Base-by-base conservation (phyloP, 164 flowering plant species). In the Macadamia tetraphylla region DNA sequence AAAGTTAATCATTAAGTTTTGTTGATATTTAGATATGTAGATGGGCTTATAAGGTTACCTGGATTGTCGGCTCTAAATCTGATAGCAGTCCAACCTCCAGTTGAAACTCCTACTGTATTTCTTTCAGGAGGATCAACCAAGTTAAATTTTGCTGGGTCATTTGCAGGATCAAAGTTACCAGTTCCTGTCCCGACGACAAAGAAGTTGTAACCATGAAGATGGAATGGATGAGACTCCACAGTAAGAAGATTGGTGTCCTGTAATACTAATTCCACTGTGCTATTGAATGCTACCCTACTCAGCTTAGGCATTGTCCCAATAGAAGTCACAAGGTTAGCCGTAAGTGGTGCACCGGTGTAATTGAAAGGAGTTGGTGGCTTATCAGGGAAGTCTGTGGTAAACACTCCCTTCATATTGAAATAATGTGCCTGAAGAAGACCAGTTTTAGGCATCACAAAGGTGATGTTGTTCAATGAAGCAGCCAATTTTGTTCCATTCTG, bases 151-250 rank as follows among this genome's bases (percentile, higher is more conserved):
- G 46, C 29, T 0, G 77, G 77, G 44, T 73, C 71, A 8, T 29
- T 67, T 14, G 29, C 57, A 6, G 55, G 59, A 29, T 74, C 58
- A 58, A 42, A 74, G 58, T 63, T 74, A 43, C 76, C 76, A 9
- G 66, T 15, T 29, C 75, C 77, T 0, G 35, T 31, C 11, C 78
- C 80, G 5, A 77, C 70, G 9, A 77, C 53, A 9, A 61, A 74
- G 53, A 74, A 77, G 63, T 66, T 70, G 48, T 74, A 57, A 8
- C 81, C 78, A 58, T 76, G 82, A 11, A 79, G 75, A 69, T 79
- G 82, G 46, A 79, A 79, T 0, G 82, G 82, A 40, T 79, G 79
- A 0, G 75, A 70, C 69, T 79, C 79, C 30, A 79, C 79, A 0
- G 79, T 68, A 0, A 79, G 68, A 32, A 79, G 73, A 58, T 58